Evolutionary conservation across 176 grass and related monocot genomes (phyloP), one percentile per base, ranked within the genome.

Genomic region (Eremochloa ophiuroides): DNA sequence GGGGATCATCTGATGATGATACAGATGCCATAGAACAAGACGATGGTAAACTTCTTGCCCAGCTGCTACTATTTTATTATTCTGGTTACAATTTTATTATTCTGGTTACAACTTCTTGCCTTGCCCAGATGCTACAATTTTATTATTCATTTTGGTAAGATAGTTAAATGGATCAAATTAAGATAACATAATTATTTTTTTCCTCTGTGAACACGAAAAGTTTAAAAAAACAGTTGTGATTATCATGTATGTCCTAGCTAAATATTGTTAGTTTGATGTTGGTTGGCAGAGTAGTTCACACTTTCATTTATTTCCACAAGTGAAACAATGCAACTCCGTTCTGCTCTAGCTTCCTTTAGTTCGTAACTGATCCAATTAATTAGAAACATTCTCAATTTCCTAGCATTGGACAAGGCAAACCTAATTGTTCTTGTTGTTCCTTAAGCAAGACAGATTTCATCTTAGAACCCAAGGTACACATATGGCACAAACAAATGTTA

Each of bases 1-100:
- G 95, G 95, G 86, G 84, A 75, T 87, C 86, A 25, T 95, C 92
- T 86, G 95, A 95, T 83, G 92, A 93, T 87, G 95, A 98, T 59
- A 8, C 85, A 69, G 83, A 85, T 82, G 73, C 44, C 50, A 89
- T 98, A 88, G 90, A 98, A 73, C 74, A 91, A 53, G 90, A 92
- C 74, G 92, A 87, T 89, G 95, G 95, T 98, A 75, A 86, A 51
- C 29, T 73, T 87, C 30, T 69, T 77, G 22, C 47, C 20, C 76
- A 63, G 12, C 70, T 89, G 27, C 26, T 67, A 48, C 27, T 6
- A 25, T 23, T 55, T 55, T 64, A 33, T 41, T 50, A 43, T 37
- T 53, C 63, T 69, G 38, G 40, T 41, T 29, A 8, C 53, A n/a
- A 25, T 23, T 55, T 55, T 64, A 33, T 41, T 50, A 43, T 37